Evolutionary conservation across 495 filamentous ascomycete species (phyloP).

Genomic region (Aspergillus taichungensis): DNA sequence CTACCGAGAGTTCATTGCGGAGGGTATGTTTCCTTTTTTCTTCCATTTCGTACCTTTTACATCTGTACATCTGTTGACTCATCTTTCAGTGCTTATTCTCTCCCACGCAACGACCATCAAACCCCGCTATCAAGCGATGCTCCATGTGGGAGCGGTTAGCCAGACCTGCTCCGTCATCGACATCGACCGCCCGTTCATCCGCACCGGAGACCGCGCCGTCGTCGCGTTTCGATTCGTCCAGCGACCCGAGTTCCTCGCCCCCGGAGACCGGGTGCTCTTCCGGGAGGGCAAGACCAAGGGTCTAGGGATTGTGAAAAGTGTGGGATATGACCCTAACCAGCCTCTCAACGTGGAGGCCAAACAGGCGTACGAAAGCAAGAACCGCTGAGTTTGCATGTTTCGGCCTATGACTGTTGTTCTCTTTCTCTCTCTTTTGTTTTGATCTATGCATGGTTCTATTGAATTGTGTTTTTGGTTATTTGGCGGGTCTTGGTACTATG

Average conservation of each 20-base stretch:
- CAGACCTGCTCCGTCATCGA: slow-evolving; percentile 98
- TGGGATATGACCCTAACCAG: slow-evolving; percentile 71
- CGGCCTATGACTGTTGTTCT: neutral
- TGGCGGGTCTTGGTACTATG: neutral
- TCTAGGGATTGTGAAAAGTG: slow-evolving; percentile 82
- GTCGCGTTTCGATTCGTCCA: slow-evolving; percentile 96
- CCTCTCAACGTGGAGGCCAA: slow-evolving; percentile 44
- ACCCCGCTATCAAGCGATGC: slow-evolving; percentile 96
- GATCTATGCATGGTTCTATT: neutral
- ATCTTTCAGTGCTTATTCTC: slow-evolving; percentile 68
- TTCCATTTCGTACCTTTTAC: too few relatives aligned
- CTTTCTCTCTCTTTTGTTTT: neutral
- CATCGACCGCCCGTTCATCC: slow-evolving; percentile 90
- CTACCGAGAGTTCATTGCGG: slow-evolving; percentile 85
- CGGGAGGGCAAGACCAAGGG: slow-evolving; percentile 94
- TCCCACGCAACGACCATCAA: slow-evolving; percentile 98
- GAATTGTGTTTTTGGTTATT: neutral
- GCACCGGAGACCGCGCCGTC: slow-evolving; percentile 83
- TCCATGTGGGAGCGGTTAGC: slow-evolving; percentile 90
- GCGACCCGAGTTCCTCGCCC: slow-evolving; percentile 84
- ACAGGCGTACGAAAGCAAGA: slow-evolving; percentile 9
- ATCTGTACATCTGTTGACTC: neutral
- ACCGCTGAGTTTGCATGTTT: neutral
- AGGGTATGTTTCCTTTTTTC: slow-evolving; percentile 45
- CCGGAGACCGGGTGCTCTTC: slow-evolving; percentile 86